Percentiles rank a stretch among this genome's conserved stretches.
Conservation (phyloP, 2,329 filamentous ascomycete genomes). For the Podosphaera fusca region DNA sequence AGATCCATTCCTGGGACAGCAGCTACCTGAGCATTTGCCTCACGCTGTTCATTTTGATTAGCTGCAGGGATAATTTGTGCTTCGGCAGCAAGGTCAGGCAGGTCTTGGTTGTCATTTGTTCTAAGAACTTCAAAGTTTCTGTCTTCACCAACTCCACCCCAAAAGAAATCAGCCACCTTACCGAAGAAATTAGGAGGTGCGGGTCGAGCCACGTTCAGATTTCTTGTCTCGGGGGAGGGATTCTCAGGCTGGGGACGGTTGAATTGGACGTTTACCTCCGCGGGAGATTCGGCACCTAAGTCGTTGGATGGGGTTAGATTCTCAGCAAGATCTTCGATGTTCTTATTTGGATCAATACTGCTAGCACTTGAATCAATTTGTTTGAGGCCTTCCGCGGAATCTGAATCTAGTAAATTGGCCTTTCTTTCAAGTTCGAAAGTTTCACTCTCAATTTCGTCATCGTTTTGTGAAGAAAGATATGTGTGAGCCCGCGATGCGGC, state of each 20-base stretch:
- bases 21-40: constrained; percentile 36
- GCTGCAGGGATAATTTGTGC: constrained; percentile 31
- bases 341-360: neutral
- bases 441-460: too few relatives aligned
- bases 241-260: constrained; percentile 7
- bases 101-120: constrained; percentile 34
- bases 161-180: constrained; percentile 35
- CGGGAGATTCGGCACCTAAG: neutral
- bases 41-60: constrained; percentile 15
- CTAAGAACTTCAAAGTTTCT: constrained; percentile 20
- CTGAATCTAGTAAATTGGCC: too few relatives aligned
- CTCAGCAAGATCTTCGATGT: neutral
- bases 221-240: constrained; percentile 5
- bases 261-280: neutral
- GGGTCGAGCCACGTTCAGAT: constrained; percentile 3
- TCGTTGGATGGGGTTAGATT: neutral
- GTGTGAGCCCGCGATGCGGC: too few relatives aligned
- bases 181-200: constrained; percentile 20
- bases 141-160: constrained; percentile 27
- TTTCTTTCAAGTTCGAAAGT: too few relatives aligned
- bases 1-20: constrained; percentile 46
- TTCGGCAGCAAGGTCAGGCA: constrained; percentile 34
- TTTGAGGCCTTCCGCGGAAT: too few relatives aligned
- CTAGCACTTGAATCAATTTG: too few relatives aligned
- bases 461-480: too few relatives aligned